These are phyloP conservation scores for Solanum hybrid DNA, from an alignment of 305 asterid genomes.

Conservation along the genomic window DNA sequence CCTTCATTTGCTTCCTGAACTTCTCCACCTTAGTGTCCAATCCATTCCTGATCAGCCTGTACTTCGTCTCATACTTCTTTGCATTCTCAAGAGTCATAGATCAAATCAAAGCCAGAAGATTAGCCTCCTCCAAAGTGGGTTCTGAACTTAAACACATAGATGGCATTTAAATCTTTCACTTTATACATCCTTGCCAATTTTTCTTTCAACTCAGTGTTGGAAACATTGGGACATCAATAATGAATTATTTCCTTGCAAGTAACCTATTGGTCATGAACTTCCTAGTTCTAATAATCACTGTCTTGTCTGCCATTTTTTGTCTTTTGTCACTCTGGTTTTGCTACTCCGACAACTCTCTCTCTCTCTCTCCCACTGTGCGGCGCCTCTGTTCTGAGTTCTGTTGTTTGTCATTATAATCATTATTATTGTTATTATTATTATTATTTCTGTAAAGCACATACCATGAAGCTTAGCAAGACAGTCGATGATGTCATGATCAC, in stretches of 20 bases:
- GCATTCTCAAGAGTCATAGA: not conserved
- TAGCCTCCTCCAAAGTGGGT: not conserved
- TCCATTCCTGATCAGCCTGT: not conserved
- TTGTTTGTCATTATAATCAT: not conserved
- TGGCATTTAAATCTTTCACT: not conserved
- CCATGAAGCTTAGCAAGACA: not conserved
- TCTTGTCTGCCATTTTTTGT: not conserved
- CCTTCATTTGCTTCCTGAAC: not conserved
- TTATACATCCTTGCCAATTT: not conserved
- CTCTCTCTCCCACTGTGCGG: not conserved
- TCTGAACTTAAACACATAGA: not conserved
- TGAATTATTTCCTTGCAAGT: not conserved
- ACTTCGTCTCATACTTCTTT: not conserved
- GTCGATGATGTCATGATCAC: not conserved
- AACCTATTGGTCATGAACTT: not conserved
- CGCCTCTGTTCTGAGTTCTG: not conserved
- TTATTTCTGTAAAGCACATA: not conserved
- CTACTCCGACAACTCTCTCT: not conserved
- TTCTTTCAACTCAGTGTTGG: not conserved
- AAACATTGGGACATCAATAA: not conserved
- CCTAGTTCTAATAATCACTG: not conserved
- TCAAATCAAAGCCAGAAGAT: not conserved
- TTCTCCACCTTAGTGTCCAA: not conserved
- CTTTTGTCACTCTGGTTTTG: not conserved
- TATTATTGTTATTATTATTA: not conserved